These are phyloP conservation scores for Blakeslea trispora DNA, from an alignment of 371 early-diverging fungal genomes.

Conservation along the genomic window DNA sequence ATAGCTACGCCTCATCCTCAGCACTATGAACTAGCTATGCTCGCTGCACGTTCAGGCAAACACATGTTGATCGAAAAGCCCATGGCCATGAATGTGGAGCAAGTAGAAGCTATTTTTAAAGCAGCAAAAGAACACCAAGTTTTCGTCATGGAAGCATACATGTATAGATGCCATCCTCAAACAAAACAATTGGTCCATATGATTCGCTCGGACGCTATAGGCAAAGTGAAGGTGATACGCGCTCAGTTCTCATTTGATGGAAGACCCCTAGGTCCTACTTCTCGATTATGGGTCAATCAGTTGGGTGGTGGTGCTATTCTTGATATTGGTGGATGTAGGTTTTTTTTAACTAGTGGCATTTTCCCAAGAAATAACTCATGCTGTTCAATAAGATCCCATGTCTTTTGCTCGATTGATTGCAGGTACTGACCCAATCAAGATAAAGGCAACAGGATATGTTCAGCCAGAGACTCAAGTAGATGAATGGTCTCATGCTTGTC, in stretches of 20 bases:
- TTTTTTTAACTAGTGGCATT: neutral
- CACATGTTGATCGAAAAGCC: slow-evolving; percentile 57
- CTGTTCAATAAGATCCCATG: slow-evolving; percentile 40
- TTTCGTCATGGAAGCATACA: slow-evolving; percentile 55
- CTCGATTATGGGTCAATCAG: slow-evolving; percentile 48
- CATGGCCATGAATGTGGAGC: slow-evolving; percentile 44
- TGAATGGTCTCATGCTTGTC: slow-evolving; percentile 46
- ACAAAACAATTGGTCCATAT: slow-evolving; percentile 35
- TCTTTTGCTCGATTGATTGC: slow-evolving; percentile 48
- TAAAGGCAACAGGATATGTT: slow-evolving; percentile 44
- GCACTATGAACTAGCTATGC: slow-evolving; percentile 42
- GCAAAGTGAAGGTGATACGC: slow-evolving; percentile 40
- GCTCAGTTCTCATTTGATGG: slow-evolving; percentile 49
- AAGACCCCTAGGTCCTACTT: slow-evolving; percentile 31
- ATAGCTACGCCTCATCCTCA: slow-evolving; percentile 52
- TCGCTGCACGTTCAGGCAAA: slow-evolving; percentile 38
- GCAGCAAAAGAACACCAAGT: slow-evolving; percentile 31
- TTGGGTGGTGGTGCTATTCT: slow-evolving; percentile 50
- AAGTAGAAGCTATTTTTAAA: slow-evolving; percentile 36
- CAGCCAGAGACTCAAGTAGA: slow-evolving; percentile 46
- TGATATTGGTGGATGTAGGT: slow-evolving; percentile 55
- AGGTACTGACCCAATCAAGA: slow-evolving; percentile 34
- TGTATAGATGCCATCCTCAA: slow-evolving; percentile 56
- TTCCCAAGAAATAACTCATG: neutral
- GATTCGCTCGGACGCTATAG: slow-evolving; percentile 34